Evolutionary conservation across 306 rosid species (phyloP), one percentile per base, ranked within the genome.

Genomic region (Hippophae tibetana): DNA sequence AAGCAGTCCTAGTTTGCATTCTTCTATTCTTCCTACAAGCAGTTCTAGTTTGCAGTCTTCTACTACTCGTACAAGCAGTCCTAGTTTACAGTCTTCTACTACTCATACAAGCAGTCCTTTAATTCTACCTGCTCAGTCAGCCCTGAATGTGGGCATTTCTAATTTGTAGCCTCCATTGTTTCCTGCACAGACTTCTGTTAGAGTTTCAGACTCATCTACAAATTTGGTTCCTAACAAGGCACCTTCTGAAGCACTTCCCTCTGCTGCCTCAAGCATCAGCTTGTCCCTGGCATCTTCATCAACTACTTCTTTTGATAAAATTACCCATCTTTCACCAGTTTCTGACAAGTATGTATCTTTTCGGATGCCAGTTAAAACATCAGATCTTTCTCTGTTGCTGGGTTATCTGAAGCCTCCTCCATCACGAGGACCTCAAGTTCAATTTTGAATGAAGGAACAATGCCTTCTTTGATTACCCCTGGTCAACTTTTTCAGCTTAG

Each of bases 1-100:
- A 4, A 31, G 38, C 38, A 31, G 38, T 31, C 38, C 38, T 31
- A 31, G 38, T 31, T 31, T 31, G 4, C 38, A 1, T 2, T 31
- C 38, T 31, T 31, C 38, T 31, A 31, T 31, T 31, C 38, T 31
- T 31, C 38, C 38, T 31, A 31, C 38, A 31, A 2, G 38, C 38
- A 31, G 4, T 31, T 4, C 38, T 31, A 31, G 38, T 31, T 31
- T 31, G 38, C 38, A 31, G 38, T 31, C 38, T 2, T 31, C 38
- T 43, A 61, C 79, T 75, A 43, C 61, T 50, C 55, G 38, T 69
- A 77, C 13, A 41, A 56, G 46, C 79, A 76, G 47, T 69, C 73
- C n/a, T 46, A 49, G 60, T 71, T 10, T 7, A n/a, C 13, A n/a
- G 10, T n/a, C 10, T 47, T 47, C n/a, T 46, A 47, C 25, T 47